These are phyloP conservation scores for Medicago arabica DNA, from an alignment of 306 rosid genomes.

Conservation along the genomic window DNA sequence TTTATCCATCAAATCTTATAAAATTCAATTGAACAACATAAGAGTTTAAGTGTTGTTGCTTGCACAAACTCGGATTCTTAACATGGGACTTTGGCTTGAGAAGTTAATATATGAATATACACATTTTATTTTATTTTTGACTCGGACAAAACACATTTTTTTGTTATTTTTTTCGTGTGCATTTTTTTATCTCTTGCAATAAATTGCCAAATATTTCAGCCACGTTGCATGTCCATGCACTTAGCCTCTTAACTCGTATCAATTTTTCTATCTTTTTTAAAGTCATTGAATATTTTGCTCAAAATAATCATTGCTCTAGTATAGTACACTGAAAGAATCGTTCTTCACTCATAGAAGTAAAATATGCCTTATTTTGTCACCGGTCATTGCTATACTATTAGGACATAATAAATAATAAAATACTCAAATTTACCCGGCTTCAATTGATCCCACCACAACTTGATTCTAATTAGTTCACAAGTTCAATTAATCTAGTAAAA, in stretches of 20 bases:
- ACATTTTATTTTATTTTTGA: too few species aligned
- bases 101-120: too few species aligned
- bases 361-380: background rate
- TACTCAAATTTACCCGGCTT: background rate
- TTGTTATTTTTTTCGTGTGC: background rate
- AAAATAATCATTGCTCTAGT: background rate
- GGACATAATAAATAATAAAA: background rate
- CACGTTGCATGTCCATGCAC: constrained; percentile 5
- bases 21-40: too few species aligned
- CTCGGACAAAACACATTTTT: too few species aligned
- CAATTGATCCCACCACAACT: background rate
- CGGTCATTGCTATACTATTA: background rate
- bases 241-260: background rate
- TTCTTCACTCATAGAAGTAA: constrained; percentile 15
- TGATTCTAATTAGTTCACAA: too few species aligned
- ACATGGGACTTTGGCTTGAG: too few species aligned
- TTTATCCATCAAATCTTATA: too few species aligned
- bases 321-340: background rate
- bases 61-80: too few species aligned
- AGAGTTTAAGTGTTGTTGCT: too few species aligned
- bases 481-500: too few species aligned
- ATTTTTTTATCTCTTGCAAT: background rate
- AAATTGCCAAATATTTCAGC: constrained; percentile 1
- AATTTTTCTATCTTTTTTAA: background rate
- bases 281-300: background rate